Percentiles rank a stretch among this genome's conserved stretches.
Conservation (phyloP, 768 basidiomycete genomes). For the Termitomyces sp. region DNA sequence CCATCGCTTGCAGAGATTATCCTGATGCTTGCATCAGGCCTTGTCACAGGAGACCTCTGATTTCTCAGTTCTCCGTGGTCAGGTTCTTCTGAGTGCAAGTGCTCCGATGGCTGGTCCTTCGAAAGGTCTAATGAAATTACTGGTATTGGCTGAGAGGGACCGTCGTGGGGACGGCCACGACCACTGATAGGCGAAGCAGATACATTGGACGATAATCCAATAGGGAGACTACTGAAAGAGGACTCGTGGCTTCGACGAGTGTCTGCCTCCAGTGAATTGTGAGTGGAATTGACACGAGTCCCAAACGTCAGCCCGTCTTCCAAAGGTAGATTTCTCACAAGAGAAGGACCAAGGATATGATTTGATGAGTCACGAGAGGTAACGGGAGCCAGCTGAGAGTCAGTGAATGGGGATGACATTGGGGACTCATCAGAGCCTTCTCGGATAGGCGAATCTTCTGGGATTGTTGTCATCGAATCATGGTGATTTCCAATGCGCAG, state of each 20-base stretch:
- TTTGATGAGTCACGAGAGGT: constrained; percentile 32
- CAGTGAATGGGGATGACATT: constrained; percentile 14
- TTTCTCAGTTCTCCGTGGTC: not conserved
- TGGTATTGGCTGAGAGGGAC: not conserved
- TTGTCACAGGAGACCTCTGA: not conserved
- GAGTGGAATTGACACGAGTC: constrained; percentile 44
- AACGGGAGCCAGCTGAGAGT: constrained; percentile 19
- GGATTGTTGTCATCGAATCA: constrained; percentile 40
- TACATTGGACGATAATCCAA: constrained; percentile 26
- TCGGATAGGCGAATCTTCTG: constrained; percentile 32
- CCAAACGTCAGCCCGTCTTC: constrained; percentile 59
- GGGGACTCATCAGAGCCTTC: constrained; percentile 18
- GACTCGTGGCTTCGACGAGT: constrained; percentile 44
- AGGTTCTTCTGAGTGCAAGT: constrained; percentile 5
- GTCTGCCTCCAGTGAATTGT: constrained; percentile 42
- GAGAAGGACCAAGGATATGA: constrained; percentile 35
- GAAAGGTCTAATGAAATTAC: not conserved
- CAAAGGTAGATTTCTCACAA: constrained; percentile 32
- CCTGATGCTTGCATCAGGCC: constrained; percentile 6
- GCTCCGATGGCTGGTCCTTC: not conserved
- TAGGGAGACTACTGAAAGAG: constrained; percentile 36
- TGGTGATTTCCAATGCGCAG: constrained; percentile 34
- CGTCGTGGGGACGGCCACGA: not conserved
- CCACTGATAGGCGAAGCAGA: constrained; percentile 11
- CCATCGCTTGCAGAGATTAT: constrained; percentile 6